phyloP scores from a whole-genome alignment of 2,329 filamentous ascomycete species.

The Scedosporium minutisporum region DNA sequence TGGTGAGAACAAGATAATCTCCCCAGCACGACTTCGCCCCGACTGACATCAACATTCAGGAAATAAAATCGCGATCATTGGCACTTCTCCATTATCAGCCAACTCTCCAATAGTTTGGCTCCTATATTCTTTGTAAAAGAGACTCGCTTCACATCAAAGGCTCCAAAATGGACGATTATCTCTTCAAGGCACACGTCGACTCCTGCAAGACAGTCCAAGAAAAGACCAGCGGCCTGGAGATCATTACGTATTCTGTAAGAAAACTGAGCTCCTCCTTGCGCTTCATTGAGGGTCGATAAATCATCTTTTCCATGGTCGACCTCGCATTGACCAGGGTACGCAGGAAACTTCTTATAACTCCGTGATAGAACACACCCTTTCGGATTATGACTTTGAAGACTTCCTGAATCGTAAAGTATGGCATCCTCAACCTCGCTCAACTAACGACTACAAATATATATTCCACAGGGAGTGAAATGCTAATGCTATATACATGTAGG shows the following conservation, averaged over 20 bases:
- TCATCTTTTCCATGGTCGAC: not conserved
- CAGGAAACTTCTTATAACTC: constrained; percentile 37
- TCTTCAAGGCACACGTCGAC: constrained; percentile 39
- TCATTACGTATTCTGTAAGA: constrained; percentile 49
- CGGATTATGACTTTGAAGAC: constrained; percentile 48
- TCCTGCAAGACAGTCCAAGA: constrained; percentile 40
- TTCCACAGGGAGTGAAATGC: not conserved
- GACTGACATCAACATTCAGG: not conserved
- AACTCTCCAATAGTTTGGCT: not conserved
- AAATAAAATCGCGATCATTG: not conserved
- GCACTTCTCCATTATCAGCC: not conserved
- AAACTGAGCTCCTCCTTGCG: not conserved
- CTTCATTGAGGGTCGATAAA: not conserved
- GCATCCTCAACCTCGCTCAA: constrained; percentile 2
- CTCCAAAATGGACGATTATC: constrained; percentile 46
- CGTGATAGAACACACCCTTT: constrained; percentile 40
- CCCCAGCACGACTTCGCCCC: not conserved
- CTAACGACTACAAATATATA: not conserved
- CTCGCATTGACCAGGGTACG: constrained; percentile 19
- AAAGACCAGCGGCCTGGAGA: constrained; percentile 45
- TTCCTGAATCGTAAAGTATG: constrained; percentile 41
- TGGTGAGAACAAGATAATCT: not conserved
- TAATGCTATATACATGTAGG: constrained; percentile 23
- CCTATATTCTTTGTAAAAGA: not conserved
- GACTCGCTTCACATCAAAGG: too few species aligned